Base-by-base conservation (phyloP, 1,284 basidiomycete genomes). In the Apiotrichum gracile region DNA sequence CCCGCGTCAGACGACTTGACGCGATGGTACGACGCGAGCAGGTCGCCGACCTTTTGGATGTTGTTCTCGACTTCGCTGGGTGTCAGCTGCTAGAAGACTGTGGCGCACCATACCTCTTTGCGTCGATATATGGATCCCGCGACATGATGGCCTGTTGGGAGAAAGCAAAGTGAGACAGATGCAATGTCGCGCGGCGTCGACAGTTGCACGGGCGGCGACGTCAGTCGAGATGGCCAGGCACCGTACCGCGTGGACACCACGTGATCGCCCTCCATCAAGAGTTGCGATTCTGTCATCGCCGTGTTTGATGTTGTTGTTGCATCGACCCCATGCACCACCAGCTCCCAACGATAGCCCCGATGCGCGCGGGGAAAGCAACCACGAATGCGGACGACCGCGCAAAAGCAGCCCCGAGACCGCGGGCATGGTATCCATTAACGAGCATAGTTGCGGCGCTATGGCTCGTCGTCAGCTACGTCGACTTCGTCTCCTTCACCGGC, bases 51-150 rank as follows among this genome's bases (percentile, higher is more conserved):
- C 13, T 59, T 61, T 14, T 55, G 48, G 6, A 75, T 62, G 25
- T 61, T 68, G 8, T 59, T 43, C 46, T 75, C 70, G 21, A 75
- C 65, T 25, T 67, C 73, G 5, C 71, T 73, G 51, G 5, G 16
- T 3, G 52, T 55, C 27, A 53, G 35, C 1, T n/a, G 7, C 22
- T 0, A 1, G 34, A 16, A 14, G 24, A 4, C 7, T 19, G 14
- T 2, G 19, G 21, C 3, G 12, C 4, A 60, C 67, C 25, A n/a
- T 33, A 70, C 71, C 62, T 39, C 48, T 69, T 72, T n/a, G 70
- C 67, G 44, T 73, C 71, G 5, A 68, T 45, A 49, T 73, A 73
- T 29, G 71, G 71, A 56, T 73, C 71, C 55, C 62, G 47, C 2
- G 68, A 67, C 71, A 73, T 73, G 29, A 14, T 37, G 33, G 25